Conservation (phyloP, 768 basidiomycete species). For the Russula abietina region DNA sequence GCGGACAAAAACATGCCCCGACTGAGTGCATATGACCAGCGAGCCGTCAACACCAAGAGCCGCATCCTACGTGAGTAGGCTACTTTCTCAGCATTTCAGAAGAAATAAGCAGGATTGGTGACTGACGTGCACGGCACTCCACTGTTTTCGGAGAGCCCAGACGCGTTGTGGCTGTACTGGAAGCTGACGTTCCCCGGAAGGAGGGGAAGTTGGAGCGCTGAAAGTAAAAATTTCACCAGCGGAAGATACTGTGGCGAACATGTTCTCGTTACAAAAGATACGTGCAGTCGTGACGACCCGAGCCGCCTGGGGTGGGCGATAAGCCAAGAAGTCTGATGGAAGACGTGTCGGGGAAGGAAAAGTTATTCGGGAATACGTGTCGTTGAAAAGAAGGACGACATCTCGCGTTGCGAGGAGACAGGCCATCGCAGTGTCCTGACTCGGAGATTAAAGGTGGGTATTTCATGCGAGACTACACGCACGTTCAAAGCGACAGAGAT, state of each 20-base stretch:
- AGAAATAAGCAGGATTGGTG: not conserved
- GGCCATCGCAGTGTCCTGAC: constrained; percentile 73
- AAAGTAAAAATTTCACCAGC: constrained; percentile 94
- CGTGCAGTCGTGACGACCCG: constrained; percentile 70
- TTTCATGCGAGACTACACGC: constrained; percentile 28
- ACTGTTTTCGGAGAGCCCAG: constrained; percentile 84
- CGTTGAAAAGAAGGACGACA: constrained; percentile 78
- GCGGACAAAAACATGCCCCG: constrained; percentile 90
- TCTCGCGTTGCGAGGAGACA: constrained; percentile 76
- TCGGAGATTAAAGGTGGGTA: not conserved
- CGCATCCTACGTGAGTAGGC: constrained; percentile 54
- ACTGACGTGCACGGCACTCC: constrained; percentile 71
- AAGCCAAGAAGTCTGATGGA: constrained; percentile 38
- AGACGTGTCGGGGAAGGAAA: constrained; percentile 64
- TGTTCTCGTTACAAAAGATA: constrained; percentile 69
- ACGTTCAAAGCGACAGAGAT: constrained; percentile 71
- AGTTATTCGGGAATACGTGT: constrained; percentile 64
- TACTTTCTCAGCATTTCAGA: not conserved
- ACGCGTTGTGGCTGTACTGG: constrained; percentile 76
- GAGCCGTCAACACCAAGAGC: constrained; percentile 84
- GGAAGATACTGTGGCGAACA: constrained; percentile 75
- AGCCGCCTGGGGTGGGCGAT: constrained; percentile 73
- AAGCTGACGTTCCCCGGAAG: constrained; percentile 32
- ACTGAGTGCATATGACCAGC: constrained; percentile 87
- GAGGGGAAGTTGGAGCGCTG: constrained; percentile 32